phyloP scores from a whole-genome alignment of 2,329 filamentous ascomycete species.

The Ceratocystis lukuohia region DNA sequence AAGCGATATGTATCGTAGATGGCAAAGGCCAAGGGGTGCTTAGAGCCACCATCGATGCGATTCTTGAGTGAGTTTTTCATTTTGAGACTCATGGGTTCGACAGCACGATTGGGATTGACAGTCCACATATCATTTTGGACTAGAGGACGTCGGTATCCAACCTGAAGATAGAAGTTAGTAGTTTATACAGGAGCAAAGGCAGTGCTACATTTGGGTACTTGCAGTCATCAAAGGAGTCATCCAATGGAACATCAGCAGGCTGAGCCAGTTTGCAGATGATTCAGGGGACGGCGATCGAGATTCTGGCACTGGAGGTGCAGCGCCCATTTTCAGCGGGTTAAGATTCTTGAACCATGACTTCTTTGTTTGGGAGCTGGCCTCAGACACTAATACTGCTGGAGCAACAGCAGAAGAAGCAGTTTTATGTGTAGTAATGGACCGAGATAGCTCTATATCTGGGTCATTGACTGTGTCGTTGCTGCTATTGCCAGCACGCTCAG shows the following conservation, averaged over 20 bases:
- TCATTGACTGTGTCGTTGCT: neutral
- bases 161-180: conserved; percentile 32
- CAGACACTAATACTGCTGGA: neutral
- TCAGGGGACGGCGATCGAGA: conserved; percentile 49
- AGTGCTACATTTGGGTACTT: conserved; percentile 25
- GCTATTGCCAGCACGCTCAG: neutral
- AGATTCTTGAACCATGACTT: conserved; percentile 47
- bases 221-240: conserved; percentile 76
- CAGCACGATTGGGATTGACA: conserved; percentile 68
- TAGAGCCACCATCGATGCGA: conserved; percentile 53
- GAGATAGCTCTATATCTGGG: neutral
- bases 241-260: conserved; percentile 73
- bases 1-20: conserved; percentile 73
- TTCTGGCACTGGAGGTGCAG: conserved; percentile 41
- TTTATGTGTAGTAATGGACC: neutral
- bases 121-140: conserved; percentile 77
- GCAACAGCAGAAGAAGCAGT: neutral
- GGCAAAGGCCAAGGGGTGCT: conserved; percentile 63
- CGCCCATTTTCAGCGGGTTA: conserved; percentile 50
- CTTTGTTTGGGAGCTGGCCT: neutral
- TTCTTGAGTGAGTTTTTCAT: conserved; percentile 56
- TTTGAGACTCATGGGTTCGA: conserved; percentile 53
- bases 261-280: conserved; percentile 59
- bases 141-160: conserved; percentile 72
- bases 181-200: neutral